Evolutionary conservation across 495 filamentous ascomycete genomes (phyloP).

Genomic region (Neurospora tetrasperma): DNA sequence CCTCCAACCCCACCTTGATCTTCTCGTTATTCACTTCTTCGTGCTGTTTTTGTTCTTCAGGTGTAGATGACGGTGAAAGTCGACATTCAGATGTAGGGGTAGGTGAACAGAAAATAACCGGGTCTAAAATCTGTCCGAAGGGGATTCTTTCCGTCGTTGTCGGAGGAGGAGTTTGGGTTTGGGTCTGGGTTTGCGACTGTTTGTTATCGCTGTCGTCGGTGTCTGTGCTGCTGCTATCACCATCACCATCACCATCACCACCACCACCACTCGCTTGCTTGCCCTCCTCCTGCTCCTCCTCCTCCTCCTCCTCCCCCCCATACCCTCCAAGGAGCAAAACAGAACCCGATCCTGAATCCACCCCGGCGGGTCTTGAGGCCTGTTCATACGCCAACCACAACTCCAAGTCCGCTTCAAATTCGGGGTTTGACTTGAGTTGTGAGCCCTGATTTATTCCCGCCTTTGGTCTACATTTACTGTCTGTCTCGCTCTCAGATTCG

Average conservation of each 20-base stretch:
- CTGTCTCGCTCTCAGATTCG: neutral
- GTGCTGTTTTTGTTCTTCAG: conserved; percentile 3
- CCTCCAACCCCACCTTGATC: conserved; percentile 63
- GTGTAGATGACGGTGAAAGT: neutral
- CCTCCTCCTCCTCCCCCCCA: too few species aligned
- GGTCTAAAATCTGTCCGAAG: neutral
- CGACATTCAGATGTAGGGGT: neutral
- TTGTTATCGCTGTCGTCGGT: neutral
- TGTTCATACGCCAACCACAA: neutral
- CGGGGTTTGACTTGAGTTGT: neutral
- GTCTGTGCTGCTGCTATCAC: too few species aligned
- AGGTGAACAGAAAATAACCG: neutral
- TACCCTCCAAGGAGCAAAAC: neutral
- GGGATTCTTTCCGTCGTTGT: neutral
- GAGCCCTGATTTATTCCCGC: too few species aligned
- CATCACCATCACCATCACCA: too few species aligned
- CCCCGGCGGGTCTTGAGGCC: neutral
- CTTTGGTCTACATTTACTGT: neutral
- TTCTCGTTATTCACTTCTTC: conserved; percentile 53
- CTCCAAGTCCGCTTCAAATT: neutral
- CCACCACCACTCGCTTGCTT: too few species aligned
- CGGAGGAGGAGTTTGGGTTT: too few species aligned
- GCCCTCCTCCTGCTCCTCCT: neutral
- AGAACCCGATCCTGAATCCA: neutral
- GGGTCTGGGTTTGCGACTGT: neutral